A percentile compares a stretch with the other conserved stretches of the same genome.
phyloP scores from a whole-genome alignment of 257 asterid species.

The Lithospermum erythrorhizon region DNA sequence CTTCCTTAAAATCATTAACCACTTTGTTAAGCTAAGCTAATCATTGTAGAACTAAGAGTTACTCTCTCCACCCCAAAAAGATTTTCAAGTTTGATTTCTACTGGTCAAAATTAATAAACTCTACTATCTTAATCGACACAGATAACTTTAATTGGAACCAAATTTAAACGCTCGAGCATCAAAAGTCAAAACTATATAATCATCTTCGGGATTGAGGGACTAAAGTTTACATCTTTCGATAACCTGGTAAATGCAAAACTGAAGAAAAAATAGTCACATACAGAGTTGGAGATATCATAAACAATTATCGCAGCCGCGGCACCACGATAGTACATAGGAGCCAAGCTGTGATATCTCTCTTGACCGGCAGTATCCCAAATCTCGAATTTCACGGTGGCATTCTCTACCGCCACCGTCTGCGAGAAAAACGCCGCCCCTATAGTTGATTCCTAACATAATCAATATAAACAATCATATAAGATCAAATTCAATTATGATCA shows the following conservation, averaged over 20 bases:
- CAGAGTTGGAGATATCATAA: constrained; percentile 81
- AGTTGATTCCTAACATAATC: constrained; percentile 66
- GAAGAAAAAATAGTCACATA: constrained; percentile 7
- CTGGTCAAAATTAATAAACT: too few species aligned
- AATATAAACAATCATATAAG: background rate
- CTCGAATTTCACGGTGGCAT: constrained; percentile 85
- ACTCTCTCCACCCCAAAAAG: too few species aligned
- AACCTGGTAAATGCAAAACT: background rate
- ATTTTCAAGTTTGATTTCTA: too few species aligned
- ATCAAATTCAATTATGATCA: background rate
- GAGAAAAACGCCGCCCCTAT: constrained; percentile 97
- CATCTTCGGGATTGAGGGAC: too few species aligned
- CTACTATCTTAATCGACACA: too few species aligned
- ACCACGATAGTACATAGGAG: constrained; percentile 97
- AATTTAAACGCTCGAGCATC: too few species aligned
- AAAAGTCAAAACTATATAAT: too few species aligned
- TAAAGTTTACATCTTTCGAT: background rate
- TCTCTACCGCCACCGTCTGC: constrained; percentile 67
- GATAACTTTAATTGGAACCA: too few species aligned
- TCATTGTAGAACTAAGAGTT: background rate
- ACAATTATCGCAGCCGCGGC: constrained; percentile 97
- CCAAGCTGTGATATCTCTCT: constrained; percentile 97
- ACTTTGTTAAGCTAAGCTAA: background rate
- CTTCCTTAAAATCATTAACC: background rate
- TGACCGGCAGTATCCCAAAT: constrained; percentile 99